A percentile compares a stretch with the other conserved stretches of the same genome.
phyloP scores from a whole-genome alignment of 2,329 filamentous ascomycete genomes.

The Ceratocystiopsis sp. region DNA sequence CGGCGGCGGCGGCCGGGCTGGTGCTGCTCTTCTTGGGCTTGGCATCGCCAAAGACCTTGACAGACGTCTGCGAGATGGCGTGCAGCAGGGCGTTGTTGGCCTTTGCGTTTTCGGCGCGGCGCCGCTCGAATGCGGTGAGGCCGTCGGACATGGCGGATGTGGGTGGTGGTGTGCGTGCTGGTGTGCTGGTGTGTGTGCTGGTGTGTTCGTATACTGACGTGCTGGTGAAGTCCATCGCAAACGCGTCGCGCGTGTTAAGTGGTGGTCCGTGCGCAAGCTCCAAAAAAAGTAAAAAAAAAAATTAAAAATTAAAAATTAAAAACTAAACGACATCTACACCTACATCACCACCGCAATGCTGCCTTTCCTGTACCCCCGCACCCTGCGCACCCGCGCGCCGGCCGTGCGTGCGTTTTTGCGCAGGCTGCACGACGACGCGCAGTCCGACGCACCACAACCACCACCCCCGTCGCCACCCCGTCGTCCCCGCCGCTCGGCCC shows the following conservation, averaged over 20 bases:
- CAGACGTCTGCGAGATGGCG: conserved; percentile 53
- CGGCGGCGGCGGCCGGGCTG: conserved; percentile 29
- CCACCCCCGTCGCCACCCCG: too few species aligned
- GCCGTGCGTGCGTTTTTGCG: conserved; percentile 13
- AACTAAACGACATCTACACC: too few species aligned
- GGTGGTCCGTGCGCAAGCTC: too few species aligned
- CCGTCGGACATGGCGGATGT: conserved; percentile 10
- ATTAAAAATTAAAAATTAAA: too few species aligned
- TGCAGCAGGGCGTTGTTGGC: conserved; percentile 68
- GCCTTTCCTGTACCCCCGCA: conserved; percentile 61
- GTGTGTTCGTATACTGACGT: too few species aligned
- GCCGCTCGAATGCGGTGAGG: conserved; percentile 74
- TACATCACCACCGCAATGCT: conserved; percentile 35
- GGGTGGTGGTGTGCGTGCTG: too few species aligned
- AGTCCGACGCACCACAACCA: neutral
- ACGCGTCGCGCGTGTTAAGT: too few species aligned
- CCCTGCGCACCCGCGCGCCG: too few species aligned
- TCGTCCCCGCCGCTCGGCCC: neutral
- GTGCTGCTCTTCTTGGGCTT: too few species aligned
- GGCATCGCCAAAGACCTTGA: conserved; percentile 20
- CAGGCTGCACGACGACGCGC: conserved; percentile 11
- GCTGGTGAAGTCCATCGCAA: too few species aligned
- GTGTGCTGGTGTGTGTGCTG: too few species aligned
- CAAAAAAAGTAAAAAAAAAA: too few species aligned
- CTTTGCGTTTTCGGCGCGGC: conserved; percentile 71